Evolutionary conservation across 805 yeast species (phyloP).

Genomic region (Wickerhamiella slavikovae): DNA sequence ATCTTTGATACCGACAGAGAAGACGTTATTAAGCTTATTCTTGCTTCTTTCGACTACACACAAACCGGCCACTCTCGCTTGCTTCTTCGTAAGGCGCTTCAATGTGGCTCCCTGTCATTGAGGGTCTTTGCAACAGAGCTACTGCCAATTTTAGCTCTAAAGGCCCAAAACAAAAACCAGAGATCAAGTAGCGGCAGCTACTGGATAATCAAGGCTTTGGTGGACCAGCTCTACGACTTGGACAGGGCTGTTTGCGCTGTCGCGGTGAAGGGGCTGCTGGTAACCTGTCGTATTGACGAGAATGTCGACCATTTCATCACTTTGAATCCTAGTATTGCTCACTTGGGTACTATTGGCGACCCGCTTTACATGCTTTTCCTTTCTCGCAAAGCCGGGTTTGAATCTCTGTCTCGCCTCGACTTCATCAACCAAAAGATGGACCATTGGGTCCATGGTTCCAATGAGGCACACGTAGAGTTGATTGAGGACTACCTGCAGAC

Average conservation of each 20-base stretch:
- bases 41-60: conserved; percentile 41
- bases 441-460: conserved; percentile 33
- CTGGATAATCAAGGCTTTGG: conserved; percentile 34
- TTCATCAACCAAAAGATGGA: conserved; percentile 46
- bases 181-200: conserved; percentile 4
- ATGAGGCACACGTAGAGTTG: conserved; percentile 15
- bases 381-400: conserved; percentile 48
- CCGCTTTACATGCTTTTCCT: conserved; percentile 43
- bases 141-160: conserved; percentile 22
- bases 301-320: conserved; percentile 31
- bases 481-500: conserved; percentile 17
- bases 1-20: conserved; percentile 17
- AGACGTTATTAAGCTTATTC: conserved; percentile 18
- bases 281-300: conserved; percentile 27
- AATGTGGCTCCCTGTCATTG: conserved; percentile 29
- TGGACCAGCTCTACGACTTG: conserved; percentile 51
- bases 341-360: conserved; percentile 30
- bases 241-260: conserved; percentile 31
- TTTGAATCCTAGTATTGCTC: conserved; percentile 35
- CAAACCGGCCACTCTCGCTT: conserved; percentile 46
- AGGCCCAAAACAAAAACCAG: conserved; percentile 3
- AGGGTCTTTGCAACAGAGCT: conserved; percentile 36
- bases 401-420: conserved; percentile 34
- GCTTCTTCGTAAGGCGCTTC: conserved; percentile 42
- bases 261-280: conserved; percentile 35